A percentile compares a stretch with the other conserved stretches of the same genome.
Conservation (phyloP, 495 filamentous ascomycete genomes). For the Podospora conica region DNA sequence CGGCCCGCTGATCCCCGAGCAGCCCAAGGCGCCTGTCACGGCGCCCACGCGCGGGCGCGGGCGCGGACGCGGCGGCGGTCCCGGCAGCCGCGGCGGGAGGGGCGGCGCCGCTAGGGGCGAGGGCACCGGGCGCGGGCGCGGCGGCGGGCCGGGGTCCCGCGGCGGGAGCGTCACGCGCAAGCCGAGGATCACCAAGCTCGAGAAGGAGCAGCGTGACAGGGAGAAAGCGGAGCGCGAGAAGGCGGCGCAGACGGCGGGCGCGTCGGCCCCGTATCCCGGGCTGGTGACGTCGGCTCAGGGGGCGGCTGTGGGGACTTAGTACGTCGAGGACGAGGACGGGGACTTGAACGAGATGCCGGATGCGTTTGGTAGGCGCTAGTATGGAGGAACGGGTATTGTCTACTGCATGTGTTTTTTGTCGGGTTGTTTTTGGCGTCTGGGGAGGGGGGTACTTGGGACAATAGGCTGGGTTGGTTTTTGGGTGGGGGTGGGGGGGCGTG, state of each 20-base stretch:
- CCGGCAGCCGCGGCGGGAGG: conserved; percentile 53
- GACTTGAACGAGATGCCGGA: no score
- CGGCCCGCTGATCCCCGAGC: conserved; percentile 77
- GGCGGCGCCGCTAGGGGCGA: conserved; percentile 36
- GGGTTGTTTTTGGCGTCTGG: not conserved
- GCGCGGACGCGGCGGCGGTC: conserved; percentile 61
- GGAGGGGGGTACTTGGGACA: no score
- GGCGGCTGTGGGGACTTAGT: not conserved
- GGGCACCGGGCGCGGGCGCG: conserved; percentile 41
- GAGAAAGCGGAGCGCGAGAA: conserved; percentile 46
- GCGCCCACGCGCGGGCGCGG: conserved; percentile 74
- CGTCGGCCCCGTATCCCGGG: not conserved
- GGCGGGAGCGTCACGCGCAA: conserved; percentile 74
- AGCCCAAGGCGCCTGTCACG: conserved; percentile 71
- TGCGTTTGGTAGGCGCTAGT: no score
- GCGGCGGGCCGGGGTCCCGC: conserved; percentile 69
- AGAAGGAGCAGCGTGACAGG: conserved; percentile 64
- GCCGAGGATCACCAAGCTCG: conserved; percentile 72
- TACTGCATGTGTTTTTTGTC: not conserved
- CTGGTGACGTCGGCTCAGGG: not conserved
- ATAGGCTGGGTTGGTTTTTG: not conserved
- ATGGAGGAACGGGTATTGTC: no score
- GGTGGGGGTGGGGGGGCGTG: not conserved
- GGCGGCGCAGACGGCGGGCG: conserved; percentile 22
- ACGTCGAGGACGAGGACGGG: not conserved